Percentiles rank a stretch among this genome's conserved stretches.
Conservation (phyloP, 202 grass and related monocot species). For the Zoysia matrella region DNA sequence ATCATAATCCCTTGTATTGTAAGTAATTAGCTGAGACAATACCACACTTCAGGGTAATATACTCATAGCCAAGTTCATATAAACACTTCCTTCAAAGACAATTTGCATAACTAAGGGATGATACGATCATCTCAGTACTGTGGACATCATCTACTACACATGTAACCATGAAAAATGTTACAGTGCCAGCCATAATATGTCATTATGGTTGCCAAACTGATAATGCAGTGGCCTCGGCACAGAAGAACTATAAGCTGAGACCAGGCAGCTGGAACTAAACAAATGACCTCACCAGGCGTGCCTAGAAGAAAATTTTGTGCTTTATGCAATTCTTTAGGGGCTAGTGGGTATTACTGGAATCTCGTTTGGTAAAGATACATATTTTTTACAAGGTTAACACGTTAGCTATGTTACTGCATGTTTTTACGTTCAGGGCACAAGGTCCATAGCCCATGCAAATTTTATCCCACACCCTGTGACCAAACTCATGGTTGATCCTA, state of each 20-base stretch:
- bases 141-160: slow-evolving; percentile 31
- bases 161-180: background rate
- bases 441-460: background rate
- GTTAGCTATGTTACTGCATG: background rate
- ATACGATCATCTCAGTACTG: background rate
- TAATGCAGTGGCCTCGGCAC: background rate
- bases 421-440: background rate
- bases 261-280: background rate
- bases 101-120: slow-evolving; percentile 24
- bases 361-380: background rate
- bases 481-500: background rate
- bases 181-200: slow-evolving; percentile 1
- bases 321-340: background rate
- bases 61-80: background rate
- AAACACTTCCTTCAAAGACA: slow-evolving; percentile 19
- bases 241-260: slow-evolving; percentile 18
- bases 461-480: background rate
- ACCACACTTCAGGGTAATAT: no score
- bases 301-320: background rate
- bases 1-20: no score
- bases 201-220: slow-evolving; percentile 15
- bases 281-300: background rate
- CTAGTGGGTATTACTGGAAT: background rate
- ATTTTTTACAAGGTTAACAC: background rate
- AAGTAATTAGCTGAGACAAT: no score